Conservation (phyloP, 176 grass and related monocot genomes). For the Avena atlantica region DNA sequence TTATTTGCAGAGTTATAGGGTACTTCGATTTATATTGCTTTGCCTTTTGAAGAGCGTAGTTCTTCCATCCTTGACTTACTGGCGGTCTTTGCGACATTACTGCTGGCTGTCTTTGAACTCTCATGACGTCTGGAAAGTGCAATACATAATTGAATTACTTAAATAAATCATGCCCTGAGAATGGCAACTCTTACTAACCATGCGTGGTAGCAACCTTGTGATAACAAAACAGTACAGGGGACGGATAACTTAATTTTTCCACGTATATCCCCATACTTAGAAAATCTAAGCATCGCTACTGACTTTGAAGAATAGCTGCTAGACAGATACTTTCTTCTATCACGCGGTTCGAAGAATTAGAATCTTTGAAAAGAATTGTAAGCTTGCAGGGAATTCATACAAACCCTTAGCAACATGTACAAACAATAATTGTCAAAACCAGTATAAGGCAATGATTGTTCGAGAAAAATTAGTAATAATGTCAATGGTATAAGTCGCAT, state of each 20-base stretch:
- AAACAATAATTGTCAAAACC: not conserved
- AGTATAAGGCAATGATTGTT: not conserved
- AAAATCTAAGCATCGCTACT: too few species aligned
- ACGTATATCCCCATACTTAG: too few species aligned
- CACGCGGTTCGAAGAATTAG: too few species aligned
- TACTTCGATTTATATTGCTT: slow-evolving; percentile 64
- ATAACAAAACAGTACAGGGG: not conserved
- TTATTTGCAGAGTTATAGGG: slow-evolving; percentile 35
- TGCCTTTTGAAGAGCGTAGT: slow-evolving; percentile 52
- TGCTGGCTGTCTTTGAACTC: slow-evolving; percentile 43
- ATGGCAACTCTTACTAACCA: not conserved
- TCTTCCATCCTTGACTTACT: slow-evolving; percentile 66
- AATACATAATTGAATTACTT: slow-evolving; percentile 33
- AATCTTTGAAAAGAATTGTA: too few species aligned
- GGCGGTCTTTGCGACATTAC: slow-evolving; percentile 68
- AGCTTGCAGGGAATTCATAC: too few species aligned
- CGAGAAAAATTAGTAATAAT: too few species aligned
- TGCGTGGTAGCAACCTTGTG: not conserved
- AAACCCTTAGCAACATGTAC: too few species aligned
- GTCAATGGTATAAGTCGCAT: not conserved
- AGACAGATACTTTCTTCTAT: too few species aligned
- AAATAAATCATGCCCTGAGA: not conserved
- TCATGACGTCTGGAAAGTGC: slow-evolving; percentile 41
- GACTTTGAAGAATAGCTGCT: too few species aligned
- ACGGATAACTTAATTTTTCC: too few species aligned